A percentile compares a stretch with the other conserved stretches of the same genome.
Conservation (phyloP, 257 asterid species). For the Solanum habrochaites region DNA sequence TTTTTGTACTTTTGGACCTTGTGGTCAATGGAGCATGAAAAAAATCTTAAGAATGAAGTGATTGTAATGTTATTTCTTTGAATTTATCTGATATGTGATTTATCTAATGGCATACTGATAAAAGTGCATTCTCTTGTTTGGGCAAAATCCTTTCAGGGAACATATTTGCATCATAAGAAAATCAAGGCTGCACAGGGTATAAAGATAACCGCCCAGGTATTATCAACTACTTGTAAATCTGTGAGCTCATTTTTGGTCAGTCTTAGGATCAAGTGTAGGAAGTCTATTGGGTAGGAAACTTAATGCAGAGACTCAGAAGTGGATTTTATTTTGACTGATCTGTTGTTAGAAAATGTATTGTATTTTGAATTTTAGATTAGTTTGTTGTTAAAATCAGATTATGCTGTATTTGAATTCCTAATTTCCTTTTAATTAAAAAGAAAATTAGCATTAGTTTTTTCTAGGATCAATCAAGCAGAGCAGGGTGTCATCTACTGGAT, state of each 20-base stretch:
- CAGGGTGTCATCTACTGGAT: background rate
- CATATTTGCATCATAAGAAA: conserved; percentile 82
- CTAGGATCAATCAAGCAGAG: background rate
- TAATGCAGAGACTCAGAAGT: background rate
- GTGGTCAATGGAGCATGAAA: background rate
- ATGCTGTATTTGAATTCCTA: background rate
- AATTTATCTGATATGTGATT: background rate
- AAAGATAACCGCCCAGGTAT: conserved; percentile 93
- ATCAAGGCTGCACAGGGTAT: conserved; percentile 98
- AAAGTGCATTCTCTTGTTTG: background rate
- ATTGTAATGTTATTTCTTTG: background rate
- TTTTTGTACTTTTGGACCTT: background rate
- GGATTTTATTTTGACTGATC: background rate
- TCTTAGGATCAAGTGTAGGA: background rate
- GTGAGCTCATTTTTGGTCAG: background rate
- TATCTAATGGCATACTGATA: background rate
- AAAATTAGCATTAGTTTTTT: background rate
- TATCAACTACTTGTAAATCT: background rate
- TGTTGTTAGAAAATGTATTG: background rate
- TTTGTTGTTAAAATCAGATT: background rate
- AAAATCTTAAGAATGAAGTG: background rate
- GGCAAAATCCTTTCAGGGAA: conserved; percentile 41
- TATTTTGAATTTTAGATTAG: background rate
- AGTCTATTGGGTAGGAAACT: background rate
- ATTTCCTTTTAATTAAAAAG: background rate